phyloP scores from a whole-genome alignment of 208 protist species.

The Phytomonas sp. region DNA sequence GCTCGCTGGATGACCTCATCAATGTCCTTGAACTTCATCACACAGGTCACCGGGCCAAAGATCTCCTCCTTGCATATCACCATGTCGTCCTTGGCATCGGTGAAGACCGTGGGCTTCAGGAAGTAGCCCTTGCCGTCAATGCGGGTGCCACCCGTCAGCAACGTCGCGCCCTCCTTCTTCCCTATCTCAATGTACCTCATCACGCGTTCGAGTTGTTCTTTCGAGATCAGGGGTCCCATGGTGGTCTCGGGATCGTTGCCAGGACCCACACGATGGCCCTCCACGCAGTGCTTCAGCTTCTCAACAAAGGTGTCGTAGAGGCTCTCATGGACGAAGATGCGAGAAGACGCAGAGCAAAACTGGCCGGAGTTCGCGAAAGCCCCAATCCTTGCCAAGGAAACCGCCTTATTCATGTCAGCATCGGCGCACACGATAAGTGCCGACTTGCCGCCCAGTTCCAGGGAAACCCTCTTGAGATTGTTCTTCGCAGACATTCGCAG shows the following conservation, averaged over 20 bases:
- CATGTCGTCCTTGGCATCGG: conserved; percentile 63
- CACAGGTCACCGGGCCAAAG: conserved; percentile 83
- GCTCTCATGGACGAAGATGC: conserved; percentile 76
- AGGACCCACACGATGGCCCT: conserved; percentile 46
- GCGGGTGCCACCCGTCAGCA: conserved; percentile 49
- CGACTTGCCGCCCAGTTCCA: conserved; percentile 90
- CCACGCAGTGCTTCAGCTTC: conserved; percentile 36
- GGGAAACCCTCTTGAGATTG: conserved; percentile 74
- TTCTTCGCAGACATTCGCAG: conserved; percentile 43
- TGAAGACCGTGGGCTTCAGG: conserved; percentile 78
- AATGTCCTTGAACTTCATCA: conserved; percentile 76
- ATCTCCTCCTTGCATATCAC: conserved; percentile 81
- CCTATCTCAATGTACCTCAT: conserved; percentile 67
- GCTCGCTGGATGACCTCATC: conserved; percentile 74
- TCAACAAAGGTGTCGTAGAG: conserved; percentile 77
- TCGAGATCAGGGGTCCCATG: conserved; percentile 64
- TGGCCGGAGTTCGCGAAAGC: conserved; percentile 82
- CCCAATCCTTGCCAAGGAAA: conserved; percentile 39
- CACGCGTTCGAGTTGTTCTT: conserved; percentile 65
- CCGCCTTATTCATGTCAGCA: conserved; percentile 65
- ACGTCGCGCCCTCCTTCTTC: conserved; percentile 61
- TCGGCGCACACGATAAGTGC: conserved; percentile 83
- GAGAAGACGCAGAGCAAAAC: conserved; percentile 75
- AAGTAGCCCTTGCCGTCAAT: conserved; percentile 69
- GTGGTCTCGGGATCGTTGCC: conserved; percentile 34